These are phyloP conservation scores for Starmerella tilneyi DNA, from an alignment of 805 yeast genomes.

Conservation along the genomic window DNA sequence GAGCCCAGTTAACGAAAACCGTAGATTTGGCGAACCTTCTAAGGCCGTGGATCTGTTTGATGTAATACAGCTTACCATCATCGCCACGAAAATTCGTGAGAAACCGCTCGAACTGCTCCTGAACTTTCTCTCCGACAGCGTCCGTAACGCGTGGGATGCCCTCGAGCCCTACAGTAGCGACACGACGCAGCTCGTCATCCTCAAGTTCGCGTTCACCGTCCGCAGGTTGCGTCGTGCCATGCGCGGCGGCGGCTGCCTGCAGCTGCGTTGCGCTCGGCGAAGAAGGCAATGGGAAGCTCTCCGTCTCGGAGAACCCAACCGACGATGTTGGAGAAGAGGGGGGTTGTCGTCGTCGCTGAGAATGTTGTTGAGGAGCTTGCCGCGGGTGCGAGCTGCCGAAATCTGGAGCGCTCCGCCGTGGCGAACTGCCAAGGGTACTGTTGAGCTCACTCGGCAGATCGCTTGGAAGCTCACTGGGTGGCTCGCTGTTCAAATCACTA, in stretches of 20 bases:
- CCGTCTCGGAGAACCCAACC: conserved; percentile 15
- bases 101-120: conserved; percentile 81
- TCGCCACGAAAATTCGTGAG: conserved; percentile 50
- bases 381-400: conserved; percentile 4
- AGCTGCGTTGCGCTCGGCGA: conserved; percentile 14
- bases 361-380: too few relatives aligned
- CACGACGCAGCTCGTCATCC: conserved; percentile 22
- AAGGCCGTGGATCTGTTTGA: conserved; percentile 75
- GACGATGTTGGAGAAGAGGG: conserved; percentile 20
- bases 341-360: too few relatives aligned
- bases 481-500: conserved; percentile 3
- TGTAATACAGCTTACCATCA: conserved; percentile 43
- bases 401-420: conserved; percentile 4
- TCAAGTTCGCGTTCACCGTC: conserved; percentile 12
- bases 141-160: conserved; percentile 76
- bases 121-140: conserved; percentile 84
- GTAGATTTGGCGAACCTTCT: conserved; percentile 64
- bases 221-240: not conserved
- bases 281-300: conserved; percentile 18
- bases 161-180: conserved; percentile 18
- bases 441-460: conserved; percentile 20
- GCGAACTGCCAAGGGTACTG: conserved; percentile 21
- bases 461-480: conserved; percentile 15
- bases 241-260: conserved; percentile 2
- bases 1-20: conserved; percentile 74